These are phyloP conservation scores for Leccinum pachyderme DNA, from an alignment of 1,284 basidiomycete genomes.

Conservation along the genomic window DNA sequence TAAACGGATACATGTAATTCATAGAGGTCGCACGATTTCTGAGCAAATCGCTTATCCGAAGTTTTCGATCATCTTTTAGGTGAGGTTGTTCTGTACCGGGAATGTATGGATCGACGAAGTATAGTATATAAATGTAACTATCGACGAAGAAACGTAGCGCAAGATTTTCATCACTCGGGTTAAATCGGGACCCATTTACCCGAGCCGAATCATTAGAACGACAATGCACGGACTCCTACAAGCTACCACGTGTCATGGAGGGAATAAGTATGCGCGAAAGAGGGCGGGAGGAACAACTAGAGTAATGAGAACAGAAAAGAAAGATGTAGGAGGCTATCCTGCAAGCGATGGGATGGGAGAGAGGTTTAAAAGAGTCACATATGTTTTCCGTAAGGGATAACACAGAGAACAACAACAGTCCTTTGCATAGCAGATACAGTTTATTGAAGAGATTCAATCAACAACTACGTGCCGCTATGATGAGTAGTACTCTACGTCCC, in stretches of 20 bases:
- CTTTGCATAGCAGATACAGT: conserved; percentile 17
- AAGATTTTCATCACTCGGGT: background rate
- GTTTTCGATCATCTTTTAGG: background rate
- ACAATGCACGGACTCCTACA: background rate
- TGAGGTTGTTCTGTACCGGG: background rate
- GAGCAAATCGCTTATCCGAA: background rate
- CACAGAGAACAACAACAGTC: conserved; percentile 5
- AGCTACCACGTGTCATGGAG: background rate
- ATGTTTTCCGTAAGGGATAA: conserved; percentile 7
- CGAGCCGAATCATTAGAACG: background rate
- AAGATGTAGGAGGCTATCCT: background rate
- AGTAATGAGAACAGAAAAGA: background rate
- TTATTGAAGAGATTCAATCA: conserved; percentile 5
- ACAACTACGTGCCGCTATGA: conserved; percentile 15
- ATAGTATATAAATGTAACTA: too few species aligned
- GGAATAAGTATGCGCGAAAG: background rate
- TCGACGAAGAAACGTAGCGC: background rate
- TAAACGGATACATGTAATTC: background rate
- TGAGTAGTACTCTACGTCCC: conserved; percentile 31
- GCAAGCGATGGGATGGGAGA: background rate
- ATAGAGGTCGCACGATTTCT: background rate
- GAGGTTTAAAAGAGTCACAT: conserved; percentile 1
- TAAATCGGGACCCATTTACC: background rate
- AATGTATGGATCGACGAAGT: background rate
- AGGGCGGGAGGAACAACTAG: background rate